phyloP scores from a whole-genome alignment of 768 basidiomycete genomes.

The Psilocybe subaeruginosa region DNA sequence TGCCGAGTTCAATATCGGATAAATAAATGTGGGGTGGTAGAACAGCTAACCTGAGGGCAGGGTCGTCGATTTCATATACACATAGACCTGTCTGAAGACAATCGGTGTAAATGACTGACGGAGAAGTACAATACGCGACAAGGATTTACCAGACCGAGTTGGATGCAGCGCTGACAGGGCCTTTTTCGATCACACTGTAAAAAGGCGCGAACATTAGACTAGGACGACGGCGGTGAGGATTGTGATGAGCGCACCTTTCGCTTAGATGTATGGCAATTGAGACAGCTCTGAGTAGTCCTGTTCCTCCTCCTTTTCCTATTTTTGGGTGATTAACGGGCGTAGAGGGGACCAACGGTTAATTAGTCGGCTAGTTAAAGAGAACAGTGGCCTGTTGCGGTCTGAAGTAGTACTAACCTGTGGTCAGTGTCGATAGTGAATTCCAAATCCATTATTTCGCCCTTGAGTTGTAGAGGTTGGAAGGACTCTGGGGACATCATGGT shows the following conservation, averaged over 20 bases:
- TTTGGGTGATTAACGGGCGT: constrained; percentile 47
- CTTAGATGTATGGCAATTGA: constrained; percentile 94
- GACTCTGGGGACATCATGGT: constrained; percentile 57
- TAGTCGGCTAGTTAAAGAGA: constrained; percentile 46
- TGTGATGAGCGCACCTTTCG: constrained; percentile 64
- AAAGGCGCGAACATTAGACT: constrained; percentile 12
- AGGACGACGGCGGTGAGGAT: constrained; percentile 8
- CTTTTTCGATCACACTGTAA: constrained; percentile 87
- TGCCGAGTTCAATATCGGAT: constrained; percentile 7
- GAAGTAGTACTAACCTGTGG: constrained; percentile 50
- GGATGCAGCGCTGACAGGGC: constrained; percentile 89
- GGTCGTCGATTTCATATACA: constrained; percentile 94
- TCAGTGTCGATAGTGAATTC: constrained; percentile 74
- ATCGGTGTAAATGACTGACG: constrained; percentile 13
- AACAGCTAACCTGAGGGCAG: constrained; percentile 64
- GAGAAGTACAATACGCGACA: constrained; percentile 11
- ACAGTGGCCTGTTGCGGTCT: constrained; percentile 19
- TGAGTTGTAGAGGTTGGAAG: constrained; percentile 64
- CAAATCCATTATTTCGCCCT: constrained; percentile 79
- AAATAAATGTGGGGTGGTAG: not conserved
- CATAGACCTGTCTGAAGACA: constrained; percentile 81
- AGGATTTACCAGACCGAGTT: constrained; percentile 73
- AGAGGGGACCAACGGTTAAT: constrained; percentile 50
- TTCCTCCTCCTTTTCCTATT: constrained; percentile 85
- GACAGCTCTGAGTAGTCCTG: constrained; percentile 86